Base-by-base conservation (phyloP, 371 early-diverging fungal species). In the Mucor ambiguus region DNA sequence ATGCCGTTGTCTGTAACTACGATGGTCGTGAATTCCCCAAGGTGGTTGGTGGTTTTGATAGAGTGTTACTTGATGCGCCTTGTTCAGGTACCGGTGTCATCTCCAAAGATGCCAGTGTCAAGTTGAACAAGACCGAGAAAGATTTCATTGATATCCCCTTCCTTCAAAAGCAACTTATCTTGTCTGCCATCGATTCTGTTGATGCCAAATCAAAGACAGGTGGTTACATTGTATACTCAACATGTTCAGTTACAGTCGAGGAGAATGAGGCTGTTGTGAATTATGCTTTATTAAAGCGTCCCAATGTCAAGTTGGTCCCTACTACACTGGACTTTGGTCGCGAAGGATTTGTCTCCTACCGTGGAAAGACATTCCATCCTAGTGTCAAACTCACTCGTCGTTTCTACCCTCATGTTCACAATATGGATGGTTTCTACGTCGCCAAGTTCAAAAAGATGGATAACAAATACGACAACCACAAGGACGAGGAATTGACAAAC, bases 401-500 rank as follows among this genome's bases (percentile, higher is more conserved):
- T 64, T 95, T 93, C 84, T 99, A 98, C 82, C 99, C 99, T 35
- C 99, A 99, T 78, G 91, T 96, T 28, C 96, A 99, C 81, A 99
- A 99, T 81, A 98, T 99, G 98, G 99, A 99, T 82, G 99, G 99
- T 61, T 99, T 99, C 90, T 99, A 88, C 79, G 97, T 99, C 26
- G 96, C 98, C 48, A 99, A 99, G 71, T 92, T 99, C 77, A 92
- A 93, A 81, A 95, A 97, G 80, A 62, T 90, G 46, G 88, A 89
- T 69, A 92, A 92, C 83, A 90, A 88, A 78, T 82, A 81, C 49
- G 76, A 74, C 35, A 77, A 73, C n/a, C 67, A 61, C 43, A 78
- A 81, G 69, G 80, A 77, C 30, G 71, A 76, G n/a, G 73, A 71
- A 4, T 75, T 75, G 32, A 32, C 59, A 24, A 65, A 69, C 20